Evolutionary conservation across 2,329 filamentous ascomycete species (phyloP).

Genomic region (Talaromyces islandicus): DNA sequence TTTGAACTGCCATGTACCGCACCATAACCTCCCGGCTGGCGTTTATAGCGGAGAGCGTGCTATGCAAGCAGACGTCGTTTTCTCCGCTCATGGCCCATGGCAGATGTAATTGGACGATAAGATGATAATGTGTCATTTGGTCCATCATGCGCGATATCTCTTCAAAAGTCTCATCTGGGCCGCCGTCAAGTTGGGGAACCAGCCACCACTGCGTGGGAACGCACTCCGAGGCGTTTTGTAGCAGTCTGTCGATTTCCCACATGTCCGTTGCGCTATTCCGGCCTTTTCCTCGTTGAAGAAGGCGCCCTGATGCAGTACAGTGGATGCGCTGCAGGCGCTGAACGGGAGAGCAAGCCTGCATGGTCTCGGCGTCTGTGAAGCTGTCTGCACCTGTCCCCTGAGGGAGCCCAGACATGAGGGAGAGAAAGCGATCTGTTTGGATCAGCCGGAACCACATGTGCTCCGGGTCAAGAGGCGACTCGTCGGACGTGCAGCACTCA

Average conservation of each 20-base stretch:
- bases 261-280: not conserved
- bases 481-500: not conserved
- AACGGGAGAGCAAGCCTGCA: slow-evolving; percentile 27
- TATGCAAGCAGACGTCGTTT: not conserved
- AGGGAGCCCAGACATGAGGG: slow-evolving; percentile 37
- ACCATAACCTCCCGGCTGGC: not conserved
- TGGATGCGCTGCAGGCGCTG: slow-evolving; percentile 45
- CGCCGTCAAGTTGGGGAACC: not conserved
- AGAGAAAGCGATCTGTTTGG: slow-evolving; percentile 32
- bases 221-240: not conserved
- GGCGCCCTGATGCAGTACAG: slow-evolving; percentile 37
- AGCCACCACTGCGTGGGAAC: slow-evolving; percentile 2
- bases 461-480: slow-evolving; percentile 9
- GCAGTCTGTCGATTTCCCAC: not conserved
- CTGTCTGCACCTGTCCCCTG: slow-evolving; percentile 22
- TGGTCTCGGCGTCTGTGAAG: slow-evolving; percentile 43
- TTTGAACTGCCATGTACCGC: not conserved
- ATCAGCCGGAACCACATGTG: slow-evolving; percentile 37
- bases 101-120: slow-evolving; percentile 3
- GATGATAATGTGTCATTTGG: not conserved
- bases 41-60: not conserved
- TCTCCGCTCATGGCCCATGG: not conserved
- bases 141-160: not conserved
- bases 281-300: slow-evolving; percentile 43
- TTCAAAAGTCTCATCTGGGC: not conserved